A percentile compares a stretch with the other conserved stretches of the same genome.
Conservation (phyloP, 306 rosid species). For the Quercus glauca region DNA sequence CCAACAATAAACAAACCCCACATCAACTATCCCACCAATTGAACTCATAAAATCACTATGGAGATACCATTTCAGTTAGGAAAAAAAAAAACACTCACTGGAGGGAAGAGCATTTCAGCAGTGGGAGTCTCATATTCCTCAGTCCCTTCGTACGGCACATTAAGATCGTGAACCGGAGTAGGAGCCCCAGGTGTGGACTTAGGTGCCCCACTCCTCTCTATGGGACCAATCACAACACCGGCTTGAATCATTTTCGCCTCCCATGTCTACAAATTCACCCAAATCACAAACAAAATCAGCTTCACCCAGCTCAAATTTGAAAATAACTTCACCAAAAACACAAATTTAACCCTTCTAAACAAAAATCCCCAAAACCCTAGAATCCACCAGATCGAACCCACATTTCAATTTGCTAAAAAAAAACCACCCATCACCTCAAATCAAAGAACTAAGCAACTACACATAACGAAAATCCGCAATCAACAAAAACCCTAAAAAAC, state of each 20-base stretch:
- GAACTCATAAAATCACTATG: background rate
- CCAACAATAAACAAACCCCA: conserved; percentile 18
- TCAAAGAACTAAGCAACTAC: background rate
- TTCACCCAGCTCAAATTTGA: conserved; percentile 7
- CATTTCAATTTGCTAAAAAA: conserved; percentile 21
- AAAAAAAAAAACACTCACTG: conserved; percentile 55
- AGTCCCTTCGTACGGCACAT: conserved; percentile 89
- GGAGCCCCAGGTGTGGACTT: conserved; percentile 79
- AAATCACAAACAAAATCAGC: conserved; percentile 20
- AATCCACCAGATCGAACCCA: conserved; percentile 56
- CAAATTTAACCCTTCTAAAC: background rate
- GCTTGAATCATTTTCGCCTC: conserved; percentile 94
- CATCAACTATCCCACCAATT: conserved; percentile 14
- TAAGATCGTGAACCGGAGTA: conserved; percentile 98
- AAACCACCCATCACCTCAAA: background rate
- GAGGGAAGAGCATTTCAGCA: conserved; percentile 91
- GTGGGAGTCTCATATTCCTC: conserved; percentile 99
- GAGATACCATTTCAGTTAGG: background rate
- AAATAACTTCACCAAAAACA: conserved; percentile 1
- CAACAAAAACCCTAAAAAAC: background rate
- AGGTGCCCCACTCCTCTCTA: conserved; percentile 63
- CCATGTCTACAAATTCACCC: conserved; percentile 58
- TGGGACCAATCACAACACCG: conserved; percentile 68
- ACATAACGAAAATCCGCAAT: background rate
- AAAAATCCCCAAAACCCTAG: conserved; percentile 27